These are phyloP conservation scores for Vitis vinifera DNA, from an alignment of 164 flowering plant genomes.

Conservation along the genomic window DNA sequence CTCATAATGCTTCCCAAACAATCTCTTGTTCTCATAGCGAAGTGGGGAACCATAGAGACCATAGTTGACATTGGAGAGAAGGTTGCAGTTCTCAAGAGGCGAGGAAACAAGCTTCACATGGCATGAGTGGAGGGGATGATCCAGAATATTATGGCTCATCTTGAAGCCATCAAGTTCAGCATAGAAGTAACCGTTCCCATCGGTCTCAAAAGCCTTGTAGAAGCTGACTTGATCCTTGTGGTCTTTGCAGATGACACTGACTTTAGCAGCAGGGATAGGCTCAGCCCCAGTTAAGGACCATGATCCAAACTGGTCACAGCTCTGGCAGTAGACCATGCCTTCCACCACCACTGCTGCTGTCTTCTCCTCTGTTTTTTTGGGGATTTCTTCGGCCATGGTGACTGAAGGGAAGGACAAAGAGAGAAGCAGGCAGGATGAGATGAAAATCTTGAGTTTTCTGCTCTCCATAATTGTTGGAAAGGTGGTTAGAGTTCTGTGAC, in stretches of 20 bases:
- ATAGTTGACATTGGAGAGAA: conserved; percentile 60
- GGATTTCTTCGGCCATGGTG: conserved; percentile 11
- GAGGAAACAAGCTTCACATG: conserved; percentile 65
- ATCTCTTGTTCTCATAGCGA: conserved; percentile 54
- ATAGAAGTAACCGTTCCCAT: conserved; percentile 67
- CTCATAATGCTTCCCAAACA: conserved; percentile 39
- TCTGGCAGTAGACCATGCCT: conserved; percentile 86
- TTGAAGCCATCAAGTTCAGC: conserved; percentile 57
- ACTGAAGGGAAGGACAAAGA: conserved; percentile 31
- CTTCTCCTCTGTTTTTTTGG: conserved; percentile 22
- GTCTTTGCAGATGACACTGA: conserved; percentile 74
- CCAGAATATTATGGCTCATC: conserved; percentile 45
- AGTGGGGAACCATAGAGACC: conserved; percentile 69
- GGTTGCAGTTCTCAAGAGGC: conserved; percentile 58
- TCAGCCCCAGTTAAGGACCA: conserved; percentile 58
- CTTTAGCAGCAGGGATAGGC: conserved; percentile 57
- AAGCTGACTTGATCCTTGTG: conserved; percentile 50
- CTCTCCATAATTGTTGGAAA: conserved; percentile 38
- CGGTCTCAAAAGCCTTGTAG: conserved; percentile 53
- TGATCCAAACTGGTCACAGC: conserved; percentile 53
- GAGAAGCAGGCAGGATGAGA: conserved; percentile 36
- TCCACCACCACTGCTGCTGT: conserved; percentile 59
- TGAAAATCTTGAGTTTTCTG: conserved; percentile 18
- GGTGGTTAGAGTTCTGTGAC: background rate
- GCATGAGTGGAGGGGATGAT: conserved; percentile 85